Percentiles rank a stretch among this genome's conserved stretches.
phyloP scores from a whole-genome alignment of 2,329 filamentous ascomycete species.

The Scorias spongiosa region DNA sequence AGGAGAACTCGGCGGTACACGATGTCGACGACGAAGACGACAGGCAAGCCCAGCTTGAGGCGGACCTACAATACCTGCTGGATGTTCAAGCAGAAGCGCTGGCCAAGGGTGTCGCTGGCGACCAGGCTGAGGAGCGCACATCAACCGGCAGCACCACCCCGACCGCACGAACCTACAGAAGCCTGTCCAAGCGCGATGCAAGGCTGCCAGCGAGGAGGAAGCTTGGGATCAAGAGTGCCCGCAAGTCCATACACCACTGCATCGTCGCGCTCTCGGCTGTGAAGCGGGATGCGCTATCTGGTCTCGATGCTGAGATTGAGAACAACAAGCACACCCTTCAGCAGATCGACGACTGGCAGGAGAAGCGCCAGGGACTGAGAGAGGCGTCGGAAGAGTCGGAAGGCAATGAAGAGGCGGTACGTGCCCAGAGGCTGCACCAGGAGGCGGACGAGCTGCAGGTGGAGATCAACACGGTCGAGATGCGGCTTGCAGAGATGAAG shows the following conservation, averaged over 20 bases:
- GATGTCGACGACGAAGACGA: slow-evolving; percentile 9
- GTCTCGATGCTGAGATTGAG: slow-evolving; percentile 41
- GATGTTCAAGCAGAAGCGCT: slow-evolving; percentile 47
- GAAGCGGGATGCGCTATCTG: slow-evolving; percentile 52
- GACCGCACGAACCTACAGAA: slow-evolving; percentile 25
- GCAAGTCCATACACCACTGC: slow-evolving; percentile 47
- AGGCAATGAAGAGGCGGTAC: slow-evolving; percentile 39
- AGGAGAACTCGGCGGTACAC: slow-evolving; percentile 26
- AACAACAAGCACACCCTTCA: slow-evolving; percentile 43
- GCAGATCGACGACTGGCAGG: slow-evolving; percentile 43
- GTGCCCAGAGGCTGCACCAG: slow-evolving; percentile 35
- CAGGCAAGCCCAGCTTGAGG: slow-evolving; percentile 38
- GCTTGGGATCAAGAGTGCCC: slow-evolving; percentile 44
- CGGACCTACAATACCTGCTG: slow-evolving; percentile 42
- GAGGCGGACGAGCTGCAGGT: slow-evolving; percentile 40
- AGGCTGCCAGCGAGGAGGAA: slow-evolving; percentile 39
- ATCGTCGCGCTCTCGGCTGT: slow-evolving; percentile 50
- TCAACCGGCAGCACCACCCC: slow-evolving; percentile 37
- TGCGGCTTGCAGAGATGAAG: slow-evolving; percentile 46
- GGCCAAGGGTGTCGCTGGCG: slow-evolving; percentile 30
- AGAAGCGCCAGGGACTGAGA: slow-evolving; percentile 40
- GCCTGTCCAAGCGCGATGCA: slow-evolving; percentile 16
- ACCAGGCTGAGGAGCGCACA: slow-evolving; percentile 25
- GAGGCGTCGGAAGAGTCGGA: slow-evolving; percentile 42
- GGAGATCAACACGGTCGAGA: slow-evolving; percentile 52